These are phyloP conservation scores for Boletus reticuloceps DNA, from an alignment of 768 basidiomycete species.

Conservation along the genomic window DNA sequence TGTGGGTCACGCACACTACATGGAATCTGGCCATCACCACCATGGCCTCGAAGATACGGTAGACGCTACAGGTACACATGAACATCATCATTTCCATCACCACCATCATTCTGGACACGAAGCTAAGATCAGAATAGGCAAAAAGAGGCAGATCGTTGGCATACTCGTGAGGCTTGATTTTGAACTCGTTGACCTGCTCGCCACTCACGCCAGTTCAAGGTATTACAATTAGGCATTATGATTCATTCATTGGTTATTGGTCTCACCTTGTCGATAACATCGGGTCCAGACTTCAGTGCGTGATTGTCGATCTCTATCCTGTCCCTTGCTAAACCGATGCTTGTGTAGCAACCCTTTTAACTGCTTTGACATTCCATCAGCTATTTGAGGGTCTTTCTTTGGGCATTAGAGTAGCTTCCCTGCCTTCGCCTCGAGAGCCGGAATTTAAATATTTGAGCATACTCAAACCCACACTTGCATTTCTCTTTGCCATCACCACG, in stretches of 20 bases:
- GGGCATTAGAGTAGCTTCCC: conserved; percentile 72
- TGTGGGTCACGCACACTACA: conserved; percentile 2
- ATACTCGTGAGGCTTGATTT: conserved; percentile 49
- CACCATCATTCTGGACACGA: too few relatives aligned
- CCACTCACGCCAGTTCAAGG: conserved; percentile 38
- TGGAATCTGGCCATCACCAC: conserved; percentile 3
- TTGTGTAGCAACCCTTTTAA: conserved; percentile 59
- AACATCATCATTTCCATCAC: too few relatives aligned
- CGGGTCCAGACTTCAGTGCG: conserved; percentile 70
- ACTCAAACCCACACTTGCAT: conserved; percentile 53
- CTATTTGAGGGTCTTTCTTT: conserved; percentile 82
- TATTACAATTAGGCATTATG: conserved; percentile 84
- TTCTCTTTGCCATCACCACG: conserved; percentile 72
- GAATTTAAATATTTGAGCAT: conserved; percentile 23
- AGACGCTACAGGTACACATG: background rate
- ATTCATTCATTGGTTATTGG: conserved; percentile 81
- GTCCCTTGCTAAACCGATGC: background rate
- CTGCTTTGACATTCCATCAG: conserved; percentile 79
- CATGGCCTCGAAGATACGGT: conserved; percentile 7
- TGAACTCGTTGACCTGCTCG: background rate
- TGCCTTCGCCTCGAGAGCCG: conserved; percentile 42
- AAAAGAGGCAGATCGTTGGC: conserved; percentile 67
- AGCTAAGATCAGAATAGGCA: conserved; percentile 39
- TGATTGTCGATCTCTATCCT: conserved; percentile 9
- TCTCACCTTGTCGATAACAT: conserved; percentile 67